Evolutionary conservation across 768 basidiomycete species (phyloP), one percentile per base, ranked within the genome.

Genomic region (Collybiopsis confluens): DNA sequence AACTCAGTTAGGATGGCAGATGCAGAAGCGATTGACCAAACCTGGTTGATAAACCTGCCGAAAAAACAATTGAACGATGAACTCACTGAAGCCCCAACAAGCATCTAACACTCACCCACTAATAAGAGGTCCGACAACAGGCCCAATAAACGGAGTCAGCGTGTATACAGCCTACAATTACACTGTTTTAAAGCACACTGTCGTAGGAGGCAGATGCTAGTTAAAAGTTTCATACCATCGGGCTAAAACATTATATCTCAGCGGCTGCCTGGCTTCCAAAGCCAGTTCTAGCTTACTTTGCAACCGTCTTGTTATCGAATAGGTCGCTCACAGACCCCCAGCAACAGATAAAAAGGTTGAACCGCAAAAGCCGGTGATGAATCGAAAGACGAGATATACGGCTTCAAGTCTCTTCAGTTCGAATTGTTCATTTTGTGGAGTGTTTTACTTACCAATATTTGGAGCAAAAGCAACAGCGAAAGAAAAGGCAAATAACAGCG

Each of bases 381-480:
- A 75, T 10, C 82, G 74, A 44, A 79, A 78, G 37, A 86, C 66
- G 7, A 94, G 72, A 59, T 80, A 82, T 0, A 85, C 78, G 4
- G 72, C 84, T 82, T 55, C 43, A 30, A n/a, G 11, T 9, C 24
- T 47, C 37, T 44, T 38, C 44, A 44, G 52, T 42, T 8, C 36
- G 28, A 4, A 52, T 10, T 42, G 18, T 33, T 43, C 6, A 45
- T 47, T 13, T 13, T 38, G 11, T 24, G 2, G 7, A 21, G n/a
- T n/a, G n/a, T n/a, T 16, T 24, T 27, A 69, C 79, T 44, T 46
- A 85, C 85, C 75, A 21, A 82, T 75, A 59, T 88, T 74, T 3
- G 81, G 83, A 1, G 87, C 78, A 56, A 92, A 91, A 1, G 88
- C 86, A 5, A 88, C 82, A 0, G 88, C 85, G 61, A 85, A 86